Evolutionary conservation across 2,329 filamentous ascomycete genomes (phyloP).

Genomic region (Intubia oerlemansii): DNA sequence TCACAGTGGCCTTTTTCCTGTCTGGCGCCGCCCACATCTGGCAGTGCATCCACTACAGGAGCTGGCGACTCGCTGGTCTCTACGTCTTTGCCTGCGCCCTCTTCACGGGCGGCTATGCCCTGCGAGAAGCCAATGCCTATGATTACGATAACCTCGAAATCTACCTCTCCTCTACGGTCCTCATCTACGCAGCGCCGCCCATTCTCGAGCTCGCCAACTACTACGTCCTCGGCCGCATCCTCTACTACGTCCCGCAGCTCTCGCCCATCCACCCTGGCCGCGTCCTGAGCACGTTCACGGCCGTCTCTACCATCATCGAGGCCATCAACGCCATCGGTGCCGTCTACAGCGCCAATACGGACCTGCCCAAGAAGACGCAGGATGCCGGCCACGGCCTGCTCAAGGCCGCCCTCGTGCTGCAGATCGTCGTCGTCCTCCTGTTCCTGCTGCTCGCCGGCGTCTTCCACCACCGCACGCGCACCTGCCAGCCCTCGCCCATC

Average conservation of each 20-base stretch:
- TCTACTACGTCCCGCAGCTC: slow-evolving; percentile 40
- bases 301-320: slow-evolving; percentile 25
- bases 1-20: slow-evolving; percentile 12
- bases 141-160: slow-evolving; percentile 19
- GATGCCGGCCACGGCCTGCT: slow-evolving; percentile 22
- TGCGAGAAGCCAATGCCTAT: slow-evolving; percentile 24
- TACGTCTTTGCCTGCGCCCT: slow-evolving; percentile 23
- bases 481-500: slow-evolving; percentile 16
- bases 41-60: slow-evolving; percentile 21
- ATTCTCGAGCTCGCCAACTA: slow-evolving; percentile 43
- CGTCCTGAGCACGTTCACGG: slow-evolving; percentile 24
- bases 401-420: slow-evolving; percentile 29
- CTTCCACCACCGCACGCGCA: slow-evolving; percentile 26
- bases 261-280: slow-evolving; percentile 27
- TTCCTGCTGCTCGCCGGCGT: slow-evolving; percentile 25
- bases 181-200: slow-evolving; percentile 21
- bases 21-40: slow-evolving; percentile 12
- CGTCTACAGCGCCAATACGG: slow-evolving; percentile 23
- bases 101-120: slow-evolving; percentile 27
- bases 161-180: slow-evolving; percentile 18
- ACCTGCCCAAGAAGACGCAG: slow-evolving; percentile 16
- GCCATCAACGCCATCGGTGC: slow-evolving; percentile 26
- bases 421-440: slow-evolving; percentile 26
- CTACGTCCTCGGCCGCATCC: slow-evolving; percentile 36
- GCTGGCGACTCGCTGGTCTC: slow-evolving; percentile 26